These are phyloP conservation scores for Cymbopogon flexuosus DNA, from an alignment of 202 grass and related monocot genomes.

Conservation along the genomic window DNA sequence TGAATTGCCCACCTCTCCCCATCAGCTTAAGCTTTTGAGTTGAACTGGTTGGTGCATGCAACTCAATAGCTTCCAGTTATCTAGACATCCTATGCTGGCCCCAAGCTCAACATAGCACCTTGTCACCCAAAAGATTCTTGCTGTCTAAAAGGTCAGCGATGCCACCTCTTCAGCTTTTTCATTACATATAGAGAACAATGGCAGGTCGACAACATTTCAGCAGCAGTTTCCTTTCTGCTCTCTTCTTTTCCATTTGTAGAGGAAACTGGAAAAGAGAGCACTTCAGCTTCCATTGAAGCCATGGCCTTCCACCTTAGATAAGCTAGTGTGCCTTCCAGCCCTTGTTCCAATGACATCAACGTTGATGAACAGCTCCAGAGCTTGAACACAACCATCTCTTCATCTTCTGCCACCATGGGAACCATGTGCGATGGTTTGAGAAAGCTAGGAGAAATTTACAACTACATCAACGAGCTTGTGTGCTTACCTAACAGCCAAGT, in stretches of 20 bases:
- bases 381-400: constrained; percentile 27
- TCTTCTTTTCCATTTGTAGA: too few relatives aligned
- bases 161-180: constrained; percentile 15
- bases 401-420: constrained; percentile 23
- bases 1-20: too few relatives aligned
- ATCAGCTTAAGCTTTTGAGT: too few relatives aligned
- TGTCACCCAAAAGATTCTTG: background rate
- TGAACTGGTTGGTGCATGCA: too few relatives aligned
- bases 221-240: background rate
- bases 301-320: constrained; percentile 39
- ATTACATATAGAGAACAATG: constrained; percentile 7
- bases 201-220: background rate
- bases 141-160: constrained; percentile 11
- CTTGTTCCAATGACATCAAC: constrained; percentile 15
- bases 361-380: constrained; percentile 33
- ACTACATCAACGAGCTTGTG: constrained; percentile 39
- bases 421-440: constrained; percentile 29
- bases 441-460: constrained; percentile 34
- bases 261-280: too few relatives aligned
- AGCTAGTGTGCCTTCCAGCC: constrained; percentile 41
- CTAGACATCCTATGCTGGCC: background rate
- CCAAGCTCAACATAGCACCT: background rate
- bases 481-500: constrained; percentile 38
- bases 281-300: background rate
- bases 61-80: background rate